Base-by-base conservation (phyloP, 352 stramenopile genomes). In the Thraustochytrium striatum region DNA sequence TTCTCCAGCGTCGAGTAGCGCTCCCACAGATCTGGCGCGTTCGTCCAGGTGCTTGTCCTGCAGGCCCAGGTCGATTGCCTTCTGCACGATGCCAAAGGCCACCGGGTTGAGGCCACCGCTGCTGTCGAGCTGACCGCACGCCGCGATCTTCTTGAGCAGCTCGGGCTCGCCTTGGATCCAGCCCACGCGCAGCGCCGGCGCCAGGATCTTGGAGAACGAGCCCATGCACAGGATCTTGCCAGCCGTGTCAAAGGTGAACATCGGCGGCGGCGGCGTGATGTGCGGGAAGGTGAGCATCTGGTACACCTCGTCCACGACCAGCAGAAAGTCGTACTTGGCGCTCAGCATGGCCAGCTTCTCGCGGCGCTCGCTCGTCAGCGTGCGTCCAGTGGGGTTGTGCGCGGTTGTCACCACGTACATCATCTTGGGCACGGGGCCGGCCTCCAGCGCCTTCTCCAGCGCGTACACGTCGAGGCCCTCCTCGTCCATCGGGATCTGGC, bases 201-300 rank as follows among this genome's bases (percentile, higher is more conserved):
- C 86, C 32, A 96, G 88, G 57, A 97, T 97, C 85, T 97, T 97
- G n/a, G 92, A 96, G 72, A 97, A 97, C 72, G 89, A 96, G 28
- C 90, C 91, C 16, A 97, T 85, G 55, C 91, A 94, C 28, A 96
- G 81, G 69, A 93, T 85, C 3, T 85, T 58, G 1, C 88, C 89
- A 2, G 83, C 87, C 36, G 57, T 83, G 38, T 92, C 89, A 53
- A 87, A 91, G 19, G 87, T 89, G 8, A 88, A 86, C 19, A 94
- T 83, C 7, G 89, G 85, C n/a, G 86, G 84, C 30, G 87, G 82
- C 30, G 43, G 38, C 62, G 57, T 59, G 11, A 58, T 72, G 72
- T 57, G 44, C 32, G 53, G 57, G 36, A 79, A 91, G 39, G 89
- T 88, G 30, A 97, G 84, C 38, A 97, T 83, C 80, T 97, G 93